A percentile compares a stretch with the other conserved stretches of the same genome.
phyloP scores from a whole-genome alignment of 2,329 filamentous ascomycete genomes.

The Xylaria sp. region DNA sequence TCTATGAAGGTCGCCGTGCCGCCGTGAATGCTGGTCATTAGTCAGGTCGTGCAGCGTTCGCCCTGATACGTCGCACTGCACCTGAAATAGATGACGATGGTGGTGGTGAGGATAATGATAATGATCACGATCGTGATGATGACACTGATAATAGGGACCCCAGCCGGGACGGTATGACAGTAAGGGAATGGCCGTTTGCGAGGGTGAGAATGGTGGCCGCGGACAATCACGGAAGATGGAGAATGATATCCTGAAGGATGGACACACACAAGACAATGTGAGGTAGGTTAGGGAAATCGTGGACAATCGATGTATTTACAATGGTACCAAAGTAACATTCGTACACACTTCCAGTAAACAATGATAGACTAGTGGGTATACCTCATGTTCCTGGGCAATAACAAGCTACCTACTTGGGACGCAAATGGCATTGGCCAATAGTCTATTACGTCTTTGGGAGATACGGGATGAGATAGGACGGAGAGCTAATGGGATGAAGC shows the following conservation, averaged over 20 bases:
- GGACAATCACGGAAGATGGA: too few species aligned
- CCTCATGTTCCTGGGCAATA: slow-evolving; percentile 15
- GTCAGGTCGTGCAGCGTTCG: slow-evolving; percentile 24
- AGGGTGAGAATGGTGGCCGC: too few species aligned
- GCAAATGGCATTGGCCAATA: slow-evolving; percentile 3
- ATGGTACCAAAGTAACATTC: too few species aligned
- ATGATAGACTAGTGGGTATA: slow-evolving; percentile 17
- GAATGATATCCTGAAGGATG: background rate
- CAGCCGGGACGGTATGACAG: too few species aligned
- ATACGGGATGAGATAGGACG: slow-evolving; percentile 10
- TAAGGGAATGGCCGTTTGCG: too few species aligned
- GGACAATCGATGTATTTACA: background rate
- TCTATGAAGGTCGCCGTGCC: background rate
- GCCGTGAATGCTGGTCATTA: slow-evolving; percentile 17
- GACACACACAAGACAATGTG: background rate
- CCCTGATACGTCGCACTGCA: slow-evolving; percentile 17
- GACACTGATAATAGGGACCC: too few species aligned
- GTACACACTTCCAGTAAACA: slow-evolving; percentile 12
- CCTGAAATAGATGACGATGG: slow-evolving; percentile 8
- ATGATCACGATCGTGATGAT: background rate
- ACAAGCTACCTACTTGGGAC: slow-evolving; percentile 15
- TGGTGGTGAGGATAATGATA: slow-evolving; percentile 13
- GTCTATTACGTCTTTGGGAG: slow-evolving; percentile 21
- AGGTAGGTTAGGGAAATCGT: background rate
- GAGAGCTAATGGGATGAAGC: background rate